Evolutionary conservation across 768 basidiomycete genomes (phyloP).

Genomic region (Leucocoprinus sp.): DNA sequence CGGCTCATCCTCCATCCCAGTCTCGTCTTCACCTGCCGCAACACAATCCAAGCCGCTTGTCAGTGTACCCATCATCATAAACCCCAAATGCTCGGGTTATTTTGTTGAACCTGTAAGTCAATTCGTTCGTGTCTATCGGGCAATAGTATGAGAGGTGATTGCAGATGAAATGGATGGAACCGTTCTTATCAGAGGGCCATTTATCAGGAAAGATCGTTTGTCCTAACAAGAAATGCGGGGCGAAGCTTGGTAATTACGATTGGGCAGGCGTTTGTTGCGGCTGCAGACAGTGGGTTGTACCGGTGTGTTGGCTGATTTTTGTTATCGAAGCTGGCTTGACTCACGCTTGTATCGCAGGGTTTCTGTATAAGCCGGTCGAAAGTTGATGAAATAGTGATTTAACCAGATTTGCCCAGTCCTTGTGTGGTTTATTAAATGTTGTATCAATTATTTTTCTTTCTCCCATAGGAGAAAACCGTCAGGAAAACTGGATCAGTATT

Average conservation of each 20-base stretch:
- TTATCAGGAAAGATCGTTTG: conserved; percentile 86
- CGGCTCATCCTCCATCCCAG: neutral
- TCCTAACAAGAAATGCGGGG: conserved; percentile 84
- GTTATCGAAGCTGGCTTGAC: neutral
- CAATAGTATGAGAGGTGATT: neutral
- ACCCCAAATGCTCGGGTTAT: conserved; percentile 90
- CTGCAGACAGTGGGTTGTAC: conserved; percentile 88
- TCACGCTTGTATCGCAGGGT: conserved; percentile 28
- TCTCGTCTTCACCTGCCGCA: conserved; percentile 1
- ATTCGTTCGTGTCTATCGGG: neutral
- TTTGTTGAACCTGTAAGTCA: conserved; percentile 86
- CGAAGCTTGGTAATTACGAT: conserved; percentile 92
- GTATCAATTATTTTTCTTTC: neutral
- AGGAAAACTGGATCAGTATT: no score
- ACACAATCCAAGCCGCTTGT: conserved; percentile 19
- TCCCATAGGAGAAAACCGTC: no score
- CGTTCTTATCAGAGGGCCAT: conserved; percentile 63
- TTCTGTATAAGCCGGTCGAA: conserved; percentile 65
- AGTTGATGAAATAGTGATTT: conserved; percentile 48
- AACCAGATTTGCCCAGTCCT: neutral
- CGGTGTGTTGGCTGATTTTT: conserved; percentile 42
- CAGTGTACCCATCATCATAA: conserved; percentile 62
- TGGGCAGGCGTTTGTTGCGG: conserved; percentile 94
- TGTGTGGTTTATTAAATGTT: neutral
- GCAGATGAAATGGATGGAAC: conserved; percentile 96